Conservation (phyloP, 2,329 filamentous ascomycete species). For the Mycosphaerella sp. region DNA sequence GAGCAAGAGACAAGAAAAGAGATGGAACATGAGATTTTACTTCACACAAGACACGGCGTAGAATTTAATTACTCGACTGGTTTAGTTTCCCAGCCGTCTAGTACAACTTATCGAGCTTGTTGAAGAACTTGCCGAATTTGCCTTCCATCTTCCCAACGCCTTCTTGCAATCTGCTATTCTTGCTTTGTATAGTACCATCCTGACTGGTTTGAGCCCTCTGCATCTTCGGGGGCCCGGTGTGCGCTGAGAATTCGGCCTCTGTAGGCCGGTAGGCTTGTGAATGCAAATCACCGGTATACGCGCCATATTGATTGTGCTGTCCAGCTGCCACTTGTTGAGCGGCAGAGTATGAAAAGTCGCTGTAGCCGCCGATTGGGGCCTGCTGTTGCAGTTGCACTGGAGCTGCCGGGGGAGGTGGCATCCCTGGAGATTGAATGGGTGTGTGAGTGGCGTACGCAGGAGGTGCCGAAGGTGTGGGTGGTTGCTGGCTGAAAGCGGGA, state of each 20-base stretch:
- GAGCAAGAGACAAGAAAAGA: too few relatives aligned
- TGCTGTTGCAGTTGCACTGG: conserved; percentile 22
- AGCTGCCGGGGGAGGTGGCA: conserved; percentile 32
- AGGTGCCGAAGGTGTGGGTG: conserved; percentile 32
- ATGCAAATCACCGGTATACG: conserved; percentile 52
- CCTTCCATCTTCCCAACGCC: conserved; percentile 14
- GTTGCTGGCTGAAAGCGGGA: conserved; percentile 22
- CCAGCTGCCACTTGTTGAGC: conserved; percentile 26
- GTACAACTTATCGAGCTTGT: conserved; percentile 17
- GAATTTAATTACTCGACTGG: too few relatives aligned
- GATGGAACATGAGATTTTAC: too few relatives aligned
- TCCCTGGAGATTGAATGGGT: conserved; percentile 37
- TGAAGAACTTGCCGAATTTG: conserved; percentile 15
- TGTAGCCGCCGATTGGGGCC: conserved; percentile 42
- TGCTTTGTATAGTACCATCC: conserved; percentile 7
- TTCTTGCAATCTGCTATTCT: conserved; percentile 10
- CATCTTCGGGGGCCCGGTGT: background rate
- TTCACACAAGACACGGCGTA: too few relatives aligned
- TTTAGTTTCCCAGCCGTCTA: background rate
- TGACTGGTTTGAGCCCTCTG: conserved; percentile 9
- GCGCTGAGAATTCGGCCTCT: conserved; percentile 52
- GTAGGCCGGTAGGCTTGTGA: conserved; percentile 64
- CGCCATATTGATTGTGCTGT: conserved; percentile 26
- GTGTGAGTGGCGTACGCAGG: conserved; percentile 33
- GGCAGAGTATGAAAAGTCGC: conserved; percentile 47